A percentile compares a stretch with the other conserved stretches of the same genome.
These are phyloP conservation scores for Silene coronaria DNA, from an alignment of 179 eudicot genomes.

Conservation along the genomic window DNA sequence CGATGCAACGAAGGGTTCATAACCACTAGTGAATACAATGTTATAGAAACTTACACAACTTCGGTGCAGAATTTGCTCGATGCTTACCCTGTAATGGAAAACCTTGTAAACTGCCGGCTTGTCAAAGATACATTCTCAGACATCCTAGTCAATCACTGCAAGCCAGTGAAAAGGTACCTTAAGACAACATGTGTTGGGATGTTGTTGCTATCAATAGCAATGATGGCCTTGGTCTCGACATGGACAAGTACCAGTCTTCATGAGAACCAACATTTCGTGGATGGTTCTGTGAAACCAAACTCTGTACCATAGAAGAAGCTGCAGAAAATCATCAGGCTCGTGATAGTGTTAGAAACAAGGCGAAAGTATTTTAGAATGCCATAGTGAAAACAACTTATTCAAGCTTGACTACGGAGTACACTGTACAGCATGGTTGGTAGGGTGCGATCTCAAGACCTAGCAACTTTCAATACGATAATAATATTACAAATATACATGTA, in stretches of 20 bases:
- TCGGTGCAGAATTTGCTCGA: slow-evolving; percentile 53
- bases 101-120: slow-evolving; percentile 53
- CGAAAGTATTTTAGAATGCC: too few relatives aligned
- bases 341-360: too few relatives aligned
- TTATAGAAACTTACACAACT: slow-evolving; percentile 41
- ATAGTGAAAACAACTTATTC: too few relatives aligned
- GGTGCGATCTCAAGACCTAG: too few relatives aligned
- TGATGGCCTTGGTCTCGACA: slow-evolving; percentile 43
- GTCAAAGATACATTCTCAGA: slow-evolving; percentile 55
- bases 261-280: slow-evolving; percentile 22
- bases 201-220: slow-evolving; percentile 39
- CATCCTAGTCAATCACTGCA: slow-evolving; percentile 53
- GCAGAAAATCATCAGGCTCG: slow-evolving; percentile 1
- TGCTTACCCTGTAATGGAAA: slow-evolving; percentile 61
- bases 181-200: slow-evolving; percentile 44
- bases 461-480: too few relatives aligned
- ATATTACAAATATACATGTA: too few relatives aligned
- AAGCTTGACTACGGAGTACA: too few relatives aligned
- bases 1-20: slow-evolving; percentile 41
- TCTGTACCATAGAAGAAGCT: neutral
- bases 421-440: too few relatives aligned
- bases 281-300: slow-evolving; percentile 29
- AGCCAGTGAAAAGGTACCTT: slow-evolving; percentile 47
- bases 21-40: slow-evolving; percentile 25
- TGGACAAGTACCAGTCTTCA: slow-evolving; percentile 39